These are phyloP conservation scores for Chlorella vulgaris DNA, from an alignment of 139 green algal genomes.

Conservation along the genomic window DNA sequence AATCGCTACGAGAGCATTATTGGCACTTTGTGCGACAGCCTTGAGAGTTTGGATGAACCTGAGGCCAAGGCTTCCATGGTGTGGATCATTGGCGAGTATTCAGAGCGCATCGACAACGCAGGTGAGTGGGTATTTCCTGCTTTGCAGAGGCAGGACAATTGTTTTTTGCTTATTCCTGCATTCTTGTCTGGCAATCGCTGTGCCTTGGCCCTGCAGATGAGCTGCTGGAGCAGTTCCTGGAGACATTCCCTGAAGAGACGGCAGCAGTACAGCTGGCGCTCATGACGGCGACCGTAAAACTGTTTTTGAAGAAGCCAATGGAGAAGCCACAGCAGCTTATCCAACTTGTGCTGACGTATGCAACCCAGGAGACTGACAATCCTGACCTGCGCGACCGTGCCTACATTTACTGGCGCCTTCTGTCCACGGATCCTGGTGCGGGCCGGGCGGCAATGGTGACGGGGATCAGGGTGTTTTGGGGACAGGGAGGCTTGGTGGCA, in stretches of 20 bases:
- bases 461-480: not conserved
- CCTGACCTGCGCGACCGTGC: constrained; percentile 97
- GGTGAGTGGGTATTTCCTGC: not conserved
- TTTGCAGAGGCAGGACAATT: too few species aligned
- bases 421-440: constrained; percentile 94
- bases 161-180: too few species aligned
- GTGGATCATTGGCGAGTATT: constrained; percentile 99
- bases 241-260: constrained; percentile 96
- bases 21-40: constrained; percentile 90
- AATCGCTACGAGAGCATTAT: constrained; percentile 98
- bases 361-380: constrained; percentile 96
- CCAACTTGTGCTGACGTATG: constrained; percentile 86
- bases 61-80: constrained; percentile 94
- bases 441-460: not conserved
- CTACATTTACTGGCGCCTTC: constrained; percentile 99
- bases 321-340: constrained; percentile 94
- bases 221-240: constrained; percentile 95
- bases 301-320: constrained; percentile 96
- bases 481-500: not conserved
- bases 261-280: constrained; percentile 96
- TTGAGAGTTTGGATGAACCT: constrained; percentile 97
- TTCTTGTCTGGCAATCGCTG: not conserved
- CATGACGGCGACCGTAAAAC: constrained; percentile 97
- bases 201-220: constrained; percentile 67
- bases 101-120: constrained; percentile 98